A percentile compares a stretch with the other conserved stretches of the same genome.
Conservation (phyloP, 2,329 filamentous ascomycete genomes). For the Apiospora kogelbergensis region DNA sequence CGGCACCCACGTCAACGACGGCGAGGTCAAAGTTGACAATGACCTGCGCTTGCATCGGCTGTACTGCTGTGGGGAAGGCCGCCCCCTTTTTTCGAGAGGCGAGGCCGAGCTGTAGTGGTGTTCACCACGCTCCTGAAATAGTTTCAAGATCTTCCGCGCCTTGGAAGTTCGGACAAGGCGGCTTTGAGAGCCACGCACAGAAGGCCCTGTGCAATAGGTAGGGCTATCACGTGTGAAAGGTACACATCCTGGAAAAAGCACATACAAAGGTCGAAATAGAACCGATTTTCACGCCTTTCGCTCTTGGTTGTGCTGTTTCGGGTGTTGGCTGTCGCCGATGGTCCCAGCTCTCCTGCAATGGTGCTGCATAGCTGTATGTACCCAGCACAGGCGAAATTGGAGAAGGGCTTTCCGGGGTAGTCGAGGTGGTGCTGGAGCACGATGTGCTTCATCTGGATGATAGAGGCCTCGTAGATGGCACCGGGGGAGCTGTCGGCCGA, state of each 20-base stretch:
- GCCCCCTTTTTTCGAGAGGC: too few relatives aligned
- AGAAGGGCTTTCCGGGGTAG: neutral
- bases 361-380: neutral
- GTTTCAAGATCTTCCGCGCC: neutral
- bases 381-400: neutral
- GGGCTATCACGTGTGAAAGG: neutral
- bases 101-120: neutral
- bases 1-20: neutral
- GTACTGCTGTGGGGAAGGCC: too few relatives aligned
- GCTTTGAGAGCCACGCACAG: neutral
- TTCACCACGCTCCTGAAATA: neutral
- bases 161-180: neutral
- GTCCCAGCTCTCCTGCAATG: neutral
- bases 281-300: neutral
- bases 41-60: neutral
- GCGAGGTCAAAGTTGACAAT: neutral
- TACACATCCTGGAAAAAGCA: neutral
- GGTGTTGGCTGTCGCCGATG: neutral
- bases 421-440: neutral
- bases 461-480: neutral
- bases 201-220: neutral
- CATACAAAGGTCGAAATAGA: neutral
- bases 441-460: slow-evolving; percentile 2
- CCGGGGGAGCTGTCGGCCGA: slow-evolving; percentile 1
- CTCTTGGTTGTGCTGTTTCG: too few relatives aligned